Evolutionary conservation across 2,329 filamentous ascomycete species (phyloP).

Genomic region (Cercospora sp.): DNA sequence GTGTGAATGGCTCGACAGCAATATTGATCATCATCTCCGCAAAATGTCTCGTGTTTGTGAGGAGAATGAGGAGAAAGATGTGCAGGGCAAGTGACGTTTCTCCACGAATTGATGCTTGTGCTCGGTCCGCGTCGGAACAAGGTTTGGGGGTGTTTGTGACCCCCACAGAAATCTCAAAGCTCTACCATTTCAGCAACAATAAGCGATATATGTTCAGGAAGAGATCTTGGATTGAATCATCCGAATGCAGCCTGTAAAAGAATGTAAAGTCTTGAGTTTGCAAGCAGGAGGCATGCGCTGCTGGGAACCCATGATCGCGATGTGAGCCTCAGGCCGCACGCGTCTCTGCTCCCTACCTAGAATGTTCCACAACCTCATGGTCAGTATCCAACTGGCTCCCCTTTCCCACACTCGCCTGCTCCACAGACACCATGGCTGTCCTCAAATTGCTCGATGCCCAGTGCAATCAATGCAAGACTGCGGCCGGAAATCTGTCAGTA

Average conservation of each 20-base stretch:
- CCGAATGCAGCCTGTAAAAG: not conserved
- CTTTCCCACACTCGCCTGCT: not conserved
- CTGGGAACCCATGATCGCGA: not conserved
- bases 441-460: not conserved
- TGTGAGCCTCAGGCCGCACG: not conserved
- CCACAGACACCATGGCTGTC: not conserved
- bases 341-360: not conserved
- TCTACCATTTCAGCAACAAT: not conserved
- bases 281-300: not conserved
- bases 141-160: not conserved
- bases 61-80: constrained; percentile 10
- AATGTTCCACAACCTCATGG: not conserved
- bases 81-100: not conserved
- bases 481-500: not conserved
- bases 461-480: not conserved
- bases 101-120: constrained; percentile 15
- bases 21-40: not conserved
- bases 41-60: constrained; percentile 12
- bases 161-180: not conserved
- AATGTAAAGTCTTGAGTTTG: not conserved
- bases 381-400: not conserved
- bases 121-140: constrained; percentile 9
- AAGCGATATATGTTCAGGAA: not conserved
- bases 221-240: not conserved
- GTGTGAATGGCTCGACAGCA: not conserved